Conservation (phyloP, 2,329 filamentous ascomycete species). For the Verticillium dahliae region DNA sequence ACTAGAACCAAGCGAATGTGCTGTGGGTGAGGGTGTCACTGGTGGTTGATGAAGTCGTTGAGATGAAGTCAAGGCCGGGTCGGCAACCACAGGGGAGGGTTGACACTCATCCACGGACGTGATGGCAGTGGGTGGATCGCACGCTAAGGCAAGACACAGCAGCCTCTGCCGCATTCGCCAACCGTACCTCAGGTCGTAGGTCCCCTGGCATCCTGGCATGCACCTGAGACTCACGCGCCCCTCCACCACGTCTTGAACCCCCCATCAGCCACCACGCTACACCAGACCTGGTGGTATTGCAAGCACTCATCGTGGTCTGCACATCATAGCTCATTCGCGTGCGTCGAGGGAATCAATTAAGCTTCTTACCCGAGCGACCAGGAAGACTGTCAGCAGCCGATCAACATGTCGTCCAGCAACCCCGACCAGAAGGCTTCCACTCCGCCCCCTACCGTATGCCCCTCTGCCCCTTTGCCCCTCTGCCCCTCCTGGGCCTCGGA, state of each 20-base stretch:
- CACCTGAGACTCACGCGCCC: background rate
- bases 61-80: background rate
- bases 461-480: background rate
- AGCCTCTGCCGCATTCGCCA: background rate
- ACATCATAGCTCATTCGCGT: no score
- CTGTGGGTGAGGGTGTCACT: background rate
- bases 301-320: no score
- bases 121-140: background rate
- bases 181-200: background rate
- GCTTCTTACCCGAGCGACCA: background rate
- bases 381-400: background rate
- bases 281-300: no score
- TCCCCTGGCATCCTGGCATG: background rate
- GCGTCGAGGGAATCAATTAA: no score
- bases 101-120: background rate
- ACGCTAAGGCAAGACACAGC: background rate
- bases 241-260: background rate
- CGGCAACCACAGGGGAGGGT: background rate
- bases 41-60: background rate
- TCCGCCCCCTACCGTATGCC: background rate
- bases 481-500: background rate
- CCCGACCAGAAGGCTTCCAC: conserved; percentile 15
- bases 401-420: conserved; percentile 30
- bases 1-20: background rate
- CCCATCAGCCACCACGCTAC: background rate